Evolutionary conservation across 2,329 filamentous ascomycete species (phyloP).

Genomic region (Neocucurbitaria cava): DNA sequence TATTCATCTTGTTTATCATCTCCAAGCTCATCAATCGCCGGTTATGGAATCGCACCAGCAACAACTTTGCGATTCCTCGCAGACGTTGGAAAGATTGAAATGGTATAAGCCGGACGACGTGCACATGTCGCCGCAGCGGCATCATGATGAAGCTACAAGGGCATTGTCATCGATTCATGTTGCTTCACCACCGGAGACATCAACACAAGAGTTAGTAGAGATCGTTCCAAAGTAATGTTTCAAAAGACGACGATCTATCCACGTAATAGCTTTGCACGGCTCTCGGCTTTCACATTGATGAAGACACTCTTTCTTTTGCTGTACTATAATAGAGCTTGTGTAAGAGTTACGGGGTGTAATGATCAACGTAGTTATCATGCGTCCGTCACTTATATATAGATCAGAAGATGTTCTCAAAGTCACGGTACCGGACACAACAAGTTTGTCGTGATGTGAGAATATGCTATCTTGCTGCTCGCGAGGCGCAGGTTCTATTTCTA

Average conservation of each 20-base stretch:
- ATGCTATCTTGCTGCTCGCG: neutral
- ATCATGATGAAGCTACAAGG: neutral
- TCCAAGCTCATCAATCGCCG: neutral
- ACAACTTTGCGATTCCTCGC: neutral
- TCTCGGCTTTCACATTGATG: too few relatives aligned
- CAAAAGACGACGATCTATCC: too few relatives aligned
- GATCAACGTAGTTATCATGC: too few relatives aligned
- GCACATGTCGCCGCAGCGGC: neutral
- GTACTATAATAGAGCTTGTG: too few relatives aligned
- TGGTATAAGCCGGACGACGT: neutral
- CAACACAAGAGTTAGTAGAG: neutral
- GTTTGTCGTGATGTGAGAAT: too few relatives aligned
- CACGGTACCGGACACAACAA: too few relatives aligned
- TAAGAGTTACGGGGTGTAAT: too few relatives aligned
- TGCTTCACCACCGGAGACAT: neutral
- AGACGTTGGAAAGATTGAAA: neutral
- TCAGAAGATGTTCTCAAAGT: too few relatives aligned
- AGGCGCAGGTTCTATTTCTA: neutral
- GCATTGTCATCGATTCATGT: neutral
- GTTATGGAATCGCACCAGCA: neutral
- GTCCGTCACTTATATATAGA: too few relatives aligned
- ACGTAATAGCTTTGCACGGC: too few relatives aligned
- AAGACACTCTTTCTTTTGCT: too few relatives aligned
- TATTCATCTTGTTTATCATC: neutral
- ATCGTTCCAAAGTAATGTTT: neutral